Conservation (phyloP, 2,329 filamentous ascomycete species). For the Phyllosticta citrichinensis region DNA sequence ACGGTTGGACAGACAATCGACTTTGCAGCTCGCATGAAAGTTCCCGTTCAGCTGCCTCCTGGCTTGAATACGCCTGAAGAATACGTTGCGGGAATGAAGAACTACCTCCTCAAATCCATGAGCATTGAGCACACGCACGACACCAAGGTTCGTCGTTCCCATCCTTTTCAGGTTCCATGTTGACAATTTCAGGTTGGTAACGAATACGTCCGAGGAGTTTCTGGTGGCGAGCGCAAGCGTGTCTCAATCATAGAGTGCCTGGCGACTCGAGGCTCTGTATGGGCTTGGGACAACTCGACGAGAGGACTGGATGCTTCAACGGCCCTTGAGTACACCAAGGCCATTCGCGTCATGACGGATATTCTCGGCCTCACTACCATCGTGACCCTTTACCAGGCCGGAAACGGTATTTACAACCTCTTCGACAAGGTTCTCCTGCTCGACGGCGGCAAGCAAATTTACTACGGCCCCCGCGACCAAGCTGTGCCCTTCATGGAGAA, state of each 20-base stretch:
- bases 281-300: conserved; percentile 52
- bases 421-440: conserved; percentile 68
- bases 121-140: conserved; percentile 45
- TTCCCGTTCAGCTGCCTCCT: conserved; percentile 42
- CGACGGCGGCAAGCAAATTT: conserved; percentile 68
- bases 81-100: conserved; percentile 36
- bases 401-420: conserved; percentile 42
- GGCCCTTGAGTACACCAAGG: conserved; percentile 67
- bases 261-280: conserved; percentile 48
- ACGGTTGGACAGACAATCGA: conserved; percentile 43
- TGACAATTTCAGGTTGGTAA: conserved; percentile 43
- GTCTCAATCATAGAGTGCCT: conserved; percentile 59
- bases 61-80: conserved; percentile 34
- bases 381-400: conserved; percentile 52
- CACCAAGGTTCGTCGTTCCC: conserved; percentile 38
- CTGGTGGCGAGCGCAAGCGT: conserved; percentile 58
- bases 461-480: conserved; percentile 51
- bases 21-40: conserved; percentile 48
- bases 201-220: conserved; percentile 55
- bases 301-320: conserved; percentile 72
- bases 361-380: conserved; percentile 61
- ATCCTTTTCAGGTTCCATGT: background rate
- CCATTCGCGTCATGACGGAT: conserved; percentile 70
- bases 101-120: conserved; percentile 42
- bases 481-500: conserved; percentile 57